phyloP scores from a whole-genome alignment of 768 basidiomycete genomes.

The Boletus sp. region DNA sequence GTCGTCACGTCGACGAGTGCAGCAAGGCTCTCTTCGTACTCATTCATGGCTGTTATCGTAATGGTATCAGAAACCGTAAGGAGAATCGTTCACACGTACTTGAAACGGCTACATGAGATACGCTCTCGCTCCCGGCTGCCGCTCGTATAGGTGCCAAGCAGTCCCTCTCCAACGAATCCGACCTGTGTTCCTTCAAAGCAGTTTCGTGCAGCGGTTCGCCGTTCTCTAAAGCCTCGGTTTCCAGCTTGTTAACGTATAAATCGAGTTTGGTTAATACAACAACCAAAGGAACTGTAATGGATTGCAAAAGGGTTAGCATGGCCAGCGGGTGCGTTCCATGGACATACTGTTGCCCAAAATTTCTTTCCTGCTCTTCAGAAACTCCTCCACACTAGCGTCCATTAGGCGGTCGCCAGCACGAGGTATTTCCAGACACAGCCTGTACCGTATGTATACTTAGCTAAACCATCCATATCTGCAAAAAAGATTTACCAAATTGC shows the following conservation, averaged over 20 bases:
- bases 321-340: no score
- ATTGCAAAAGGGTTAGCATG: background rate
- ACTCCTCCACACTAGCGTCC: slow-evolving; percentile 1
- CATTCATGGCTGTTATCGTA: background rate
- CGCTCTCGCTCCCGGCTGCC: background rate
- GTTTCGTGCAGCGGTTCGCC: background rate
- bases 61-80: background rate
- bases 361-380: background rate
- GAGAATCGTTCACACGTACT: background rate
- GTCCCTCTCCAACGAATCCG: background rate
- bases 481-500: slow-evolving; percentile 1
- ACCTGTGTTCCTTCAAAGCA: background rate
- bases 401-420: background rate
- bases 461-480: background rate
- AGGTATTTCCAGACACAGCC: slow-evolving; percentile 1
- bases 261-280: slow-evolving; percentile 10
- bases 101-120: slow-evolving; percentile 1
- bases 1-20: background rate
- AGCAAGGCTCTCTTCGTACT: background rate
- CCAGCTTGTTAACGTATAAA: background rate
- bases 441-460: background rate
- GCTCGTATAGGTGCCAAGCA: background rate
- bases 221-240: background rate
- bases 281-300: slow-evolving; percentile 1
- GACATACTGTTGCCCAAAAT: slow-evolving; percentile 9